phyloP scores from a whole-genome alignment of 2,329 filamentous ascomycete genomes.

The Cladophialophora yegresii region DNA sequence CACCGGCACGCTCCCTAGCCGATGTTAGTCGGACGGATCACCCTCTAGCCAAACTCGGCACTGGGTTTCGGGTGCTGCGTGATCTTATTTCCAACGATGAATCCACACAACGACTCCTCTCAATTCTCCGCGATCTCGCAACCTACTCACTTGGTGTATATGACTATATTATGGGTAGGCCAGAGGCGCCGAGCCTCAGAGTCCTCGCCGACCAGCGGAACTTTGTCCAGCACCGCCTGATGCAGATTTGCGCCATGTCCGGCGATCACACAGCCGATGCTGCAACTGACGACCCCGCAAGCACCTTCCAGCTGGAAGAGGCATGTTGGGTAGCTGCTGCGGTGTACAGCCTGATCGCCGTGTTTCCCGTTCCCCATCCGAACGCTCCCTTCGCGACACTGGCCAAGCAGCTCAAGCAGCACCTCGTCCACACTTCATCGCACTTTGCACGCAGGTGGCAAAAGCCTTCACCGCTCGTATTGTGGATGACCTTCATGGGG shows the following conservation, averaged over 20 bases:
- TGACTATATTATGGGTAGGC: slow-evolving; percentile 19
- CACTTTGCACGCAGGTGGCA: slow-evolving; percentile 7
- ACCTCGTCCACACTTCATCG: slow-evolving; percentile 6
- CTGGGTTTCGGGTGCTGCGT: slow-evolving; percentile 12
- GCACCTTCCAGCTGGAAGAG: slow-evolving; percentile 34
- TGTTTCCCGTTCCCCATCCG: slow-evolving; percentile 43
- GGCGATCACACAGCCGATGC: background rate
- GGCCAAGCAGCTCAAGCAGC: slow-evolving; percentile 6
- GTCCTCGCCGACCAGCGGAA: slow-evolving; percentile 44
- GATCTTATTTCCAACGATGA: slow-evolving; percentile 1
- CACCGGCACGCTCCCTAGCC: slow-evolving; percentile 10
- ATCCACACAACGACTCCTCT: background rate
- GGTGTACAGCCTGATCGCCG: slow-evolving; percentile 43
- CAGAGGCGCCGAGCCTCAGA: slow-evolving; percentile 4
- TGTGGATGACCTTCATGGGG: slow-evolving; percentile 45
- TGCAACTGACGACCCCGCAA: background rate
- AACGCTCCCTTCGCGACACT: slow-evolving; percentile 11
- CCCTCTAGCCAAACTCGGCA: slow-evolving; percentile 18
- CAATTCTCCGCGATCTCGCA: background rate
- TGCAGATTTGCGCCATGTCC: slow-evolving; percentile 28
- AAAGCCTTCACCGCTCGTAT: slow-evolving; percentile 32
- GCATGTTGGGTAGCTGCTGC: slow-evolving; percentile 40
- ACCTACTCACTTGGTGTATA: slow-evolving; percentile 19
- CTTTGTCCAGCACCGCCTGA: slow-evolving; percentile 42
- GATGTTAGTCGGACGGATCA: slow-evolving; percentile 9